Base-by-base conservation (phyloP, 768 basidiomycete genomes). In the Suillus weaverae region DNA sequence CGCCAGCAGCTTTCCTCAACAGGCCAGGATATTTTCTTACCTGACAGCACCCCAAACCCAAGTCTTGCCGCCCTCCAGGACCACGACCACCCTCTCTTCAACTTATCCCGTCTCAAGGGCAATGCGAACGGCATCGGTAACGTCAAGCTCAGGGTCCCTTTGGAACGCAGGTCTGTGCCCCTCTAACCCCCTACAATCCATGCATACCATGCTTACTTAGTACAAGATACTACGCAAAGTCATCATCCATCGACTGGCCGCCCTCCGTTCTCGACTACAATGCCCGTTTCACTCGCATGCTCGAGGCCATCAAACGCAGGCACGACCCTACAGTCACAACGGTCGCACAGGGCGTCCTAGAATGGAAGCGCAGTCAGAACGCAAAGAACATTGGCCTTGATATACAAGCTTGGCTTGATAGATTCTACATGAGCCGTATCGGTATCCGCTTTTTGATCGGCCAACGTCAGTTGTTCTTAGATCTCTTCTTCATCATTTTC, bases 301-400 rank as follows among this genome's bases (percentile, higher is more conserved):
- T 99, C 10, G 90, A 96, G 54, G 80, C 86, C 30, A 96, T 99
- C 83, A 99, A 99, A 81, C 86, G 84, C 63, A 84, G 97, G 13
- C 97, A 99, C 77, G 97, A 99, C 72, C 97, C 97, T 0, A 99
- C 97, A 0, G 97, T 99, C 9, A 96, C 97, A 7, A 97, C 96
- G 9, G 92, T 99, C 63, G 95, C 94, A 0, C 95, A 97, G 77
- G 97, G 97, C 56, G 92, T 99, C 5, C 81, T 98, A 65, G 97
- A 99, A 74, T 98, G 95, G 95, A 98, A 99, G 74, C 84, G 87
- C 39, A 82, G 80, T 64, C 86, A 86, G 73, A 87, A 89, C 54
- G 83, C 86, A 16, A 84, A 81, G 39, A 83, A 86, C 57, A 94
- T 95, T 57, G 92, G 91, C 18, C 81, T 89, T 43, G 94, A 95